Conservation (phyloP, 2,329 filamentous ascomycete genomes). For the Laburnicola sp. region DNA sequence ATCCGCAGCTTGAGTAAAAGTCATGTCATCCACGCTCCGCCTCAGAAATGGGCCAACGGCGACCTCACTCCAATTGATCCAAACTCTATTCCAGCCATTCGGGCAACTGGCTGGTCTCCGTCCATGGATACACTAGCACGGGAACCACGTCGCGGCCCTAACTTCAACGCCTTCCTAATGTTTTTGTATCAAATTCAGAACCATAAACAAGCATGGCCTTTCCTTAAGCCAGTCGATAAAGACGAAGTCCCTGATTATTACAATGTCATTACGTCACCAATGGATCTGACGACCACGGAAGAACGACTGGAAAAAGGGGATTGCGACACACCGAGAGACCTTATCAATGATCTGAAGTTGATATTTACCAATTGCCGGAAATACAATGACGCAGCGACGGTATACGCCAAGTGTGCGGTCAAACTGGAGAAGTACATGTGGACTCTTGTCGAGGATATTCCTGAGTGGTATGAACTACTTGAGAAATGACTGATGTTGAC, state of each 20-base stretch:
- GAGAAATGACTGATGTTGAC: no score
- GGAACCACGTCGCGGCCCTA: conserved; percentile 91
- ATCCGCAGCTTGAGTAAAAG: conserved; percentile 88
- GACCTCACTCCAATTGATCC: conserved; percentile 69
- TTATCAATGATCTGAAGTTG: conserved; percentile 82
- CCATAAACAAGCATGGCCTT: conserved; percentile 90
- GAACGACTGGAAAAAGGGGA: conserved; percentile 90
- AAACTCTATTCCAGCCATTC: conserved; percentile 83
- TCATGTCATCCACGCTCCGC: conserved; percentile 83
- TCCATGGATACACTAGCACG: conserved; percentile 98
- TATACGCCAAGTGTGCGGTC: conserved; percentile 92
- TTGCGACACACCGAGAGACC: conserved; percentile 89
- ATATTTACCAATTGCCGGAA: conserved; percentile 93
- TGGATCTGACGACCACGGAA: conserved; percentile 97
- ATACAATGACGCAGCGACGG: conserved; percentile 94
- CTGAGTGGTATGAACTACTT: conserved; percentile 67
- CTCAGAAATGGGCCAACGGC: conserved; percentile 80
- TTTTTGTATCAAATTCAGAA: conserved; percentile 95
- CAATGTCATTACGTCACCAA: conserved; percentile 95
- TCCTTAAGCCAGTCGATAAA: conserved; percentile 87
- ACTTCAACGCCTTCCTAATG: conserved; percentile 91
- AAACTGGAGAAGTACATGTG: conserved; percentile 96
- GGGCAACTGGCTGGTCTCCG: conserved; percentile 86
- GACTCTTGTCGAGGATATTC: conserved; percentile 85
- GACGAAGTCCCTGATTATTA: conserved; percentile 99